phyloP scores from a whole-genome alignment of 148 eudicot genomes.

The Linanthus parryae region DNA sequence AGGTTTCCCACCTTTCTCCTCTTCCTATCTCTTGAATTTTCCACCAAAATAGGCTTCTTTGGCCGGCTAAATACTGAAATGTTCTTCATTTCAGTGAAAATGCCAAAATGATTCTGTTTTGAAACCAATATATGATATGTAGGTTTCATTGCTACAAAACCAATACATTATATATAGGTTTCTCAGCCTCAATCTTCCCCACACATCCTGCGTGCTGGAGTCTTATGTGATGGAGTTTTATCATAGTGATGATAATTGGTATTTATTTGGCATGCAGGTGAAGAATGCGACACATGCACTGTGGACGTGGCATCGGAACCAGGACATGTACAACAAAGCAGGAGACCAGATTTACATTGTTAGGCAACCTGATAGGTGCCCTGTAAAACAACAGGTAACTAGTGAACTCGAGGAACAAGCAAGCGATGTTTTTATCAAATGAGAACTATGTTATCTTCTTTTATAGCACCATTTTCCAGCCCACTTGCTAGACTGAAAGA shows the following conservation, averaged over 20 bases:
- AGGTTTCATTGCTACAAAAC: no score
- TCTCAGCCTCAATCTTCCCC: no score
- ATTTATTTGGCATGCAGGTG: conserved; percentile 42
- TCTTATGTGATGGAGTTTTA: no score
- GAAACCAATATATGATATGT: no score
- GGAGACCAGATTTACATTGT: conserved; percentile 93
- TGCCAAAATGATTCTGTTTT: no score
- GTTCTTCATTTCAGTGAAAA: no score
- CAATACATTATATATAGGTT: no score
- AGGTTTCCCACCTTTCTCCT: conserved; percentile 38
- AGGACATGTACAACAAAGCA: conserved; percentile 53
- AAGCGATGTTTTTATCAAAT: background rate
- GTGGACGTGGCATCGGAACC: conserved; percentile 94
- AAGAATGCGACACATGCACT: conserved; percentile 85
- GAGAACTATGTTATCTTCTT: background rate
- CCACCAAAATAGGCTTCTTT: no score
- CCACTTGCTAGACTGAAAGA: no score
- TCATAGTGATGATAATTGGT: no score
- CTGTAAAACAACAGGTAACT: conserved; percentile 21
- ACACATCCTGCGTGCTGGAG: no score
- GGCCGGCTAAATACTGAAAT: no score
- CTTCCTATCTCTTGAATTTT: background rate
- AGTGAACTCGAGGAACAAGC: background rate
- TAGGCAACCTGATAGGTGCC: conserved; percentile 76
- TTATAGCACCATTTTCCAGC: background rate